Base-by-base conservation (phyloP, 352 stramenopile species). In the Globisporangium heterothallicum region DNA sequence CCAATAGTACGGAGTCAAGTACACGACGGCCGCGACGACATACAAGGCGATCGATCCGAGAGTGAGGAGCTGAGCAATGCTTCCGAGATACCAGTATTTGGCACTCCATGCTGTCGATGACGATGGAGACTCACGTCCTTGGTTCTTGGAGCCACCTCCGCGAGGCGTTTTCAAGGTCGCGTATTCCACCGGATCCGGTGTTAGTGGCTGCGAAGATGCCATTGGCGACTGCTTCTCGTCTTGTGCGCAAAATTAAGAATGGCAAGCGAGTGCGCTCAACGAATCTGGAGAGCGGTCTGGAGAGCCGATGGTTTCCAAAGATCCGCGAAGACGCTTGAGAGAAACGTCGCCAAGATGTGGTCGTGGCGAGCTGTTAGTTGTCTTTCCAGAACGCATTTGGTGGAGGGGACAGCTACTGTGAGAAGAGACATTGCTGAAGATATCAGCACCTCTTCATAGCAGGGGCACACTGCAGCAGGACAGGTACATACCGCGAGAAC, bases 1-100 rank as follows among this genome's bases (percentile, higher is more conserved):
- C 42, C 51, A 63, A 51, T 59, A 63, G 47, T 61, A 61, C 48
- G 55, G 55, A 30, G 55, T 61, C 38, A 63, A 16, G 42, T 63
- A 63, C 21, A 59, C 27, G 7, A 50, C 42, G 0, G 49, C 21
- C 9, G 49, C 50, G 22, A 42, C 32, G 21, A 59, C 19, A 19
- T 63, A 63, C 19, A 63, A n/a, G n/a, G 26, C 49, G 22, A 53
- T 16, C 9, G 49, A 42, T 16, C 32, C 56, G 18, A 44, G 18
- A 6, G 44, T 25, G 35, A 59, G 18, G 6, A 59, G 18, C 29
- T 59, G 56, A 9, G 56, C 56, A 27, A 63, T 3, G 24, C 22
- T 50, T 36, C 42, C 56, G 30, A 63, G 30, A 44, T 55, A 59
- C 49, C 56, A 55, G 50, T 63, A 25, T 35, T 58, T 55, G 16